Evolutionary conservation across 768 basidiomycete species (phyloP).

Genomic region (Coprinopsis sp.): DNA sequence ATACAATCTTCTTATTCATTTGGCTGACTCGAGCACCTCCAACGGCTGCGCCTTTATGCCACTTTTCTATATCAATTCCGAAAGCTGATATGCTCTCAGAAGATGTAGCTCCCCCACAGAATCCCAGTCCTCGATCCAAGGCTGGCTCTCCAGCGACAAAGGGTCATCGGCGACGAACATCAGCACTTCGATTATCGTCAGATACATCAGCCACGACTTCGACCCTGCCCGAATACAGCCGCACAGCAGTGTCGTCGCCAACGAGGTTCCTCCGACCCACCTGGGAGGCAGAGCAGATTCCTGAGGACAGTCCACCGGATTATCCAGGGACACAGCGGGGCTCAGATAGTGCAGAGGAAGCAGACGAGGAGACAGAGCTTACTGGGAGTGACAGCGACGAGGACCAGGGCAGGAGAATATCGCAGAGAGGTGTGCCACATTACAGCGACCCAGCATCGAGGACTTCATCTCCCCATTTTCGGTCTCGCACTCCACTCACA

Average conservation of each 20-base stretch:
- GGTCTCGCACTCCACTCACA: slow-evolving; percentile 20
- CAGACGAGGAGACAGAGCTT: slow-evolving; percentile 59
- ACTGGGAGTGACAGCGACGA: slow-evolving; percentile 36
- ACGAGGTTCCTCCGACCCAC: slow-evolving; percentile 4
- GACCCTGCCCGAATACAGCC: slow-evolving; percentile 61
- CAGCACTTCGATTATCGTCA: slow-evolving; percentile 12
- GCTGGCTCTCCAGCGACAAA: background rate
- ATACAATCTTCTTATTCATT: too few relatives aligned
- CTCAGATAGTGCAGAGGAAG: slow-evolving; percentile 72
- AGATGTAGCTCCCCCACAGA: background rate
- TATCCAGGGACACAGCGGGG: slow-evolving; percentile 29
- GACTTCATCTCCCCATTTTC: slow-evolving; percentile 18
- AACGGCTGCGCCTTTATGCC: background rate
- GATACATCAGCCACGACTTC: slow-evolving; percentile 56
- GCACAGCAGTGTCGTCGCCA: slow-evolving; percentile 8
- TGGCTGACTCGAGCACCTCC: background rate
- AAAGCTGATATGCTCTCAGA: slow-evolving; percentile 5
- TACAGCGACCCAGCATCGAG: slow-evolving; percentile 5
- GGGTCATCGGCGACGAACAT: background rate
- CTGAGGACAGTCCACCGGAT: slow-evolving; percentile 65
- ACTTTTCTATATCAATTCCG: background rate
- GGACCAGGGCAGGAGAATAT: slow-evolving; percentile 48
- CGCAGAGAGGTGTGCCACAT: slow-evolving; percentile 21
- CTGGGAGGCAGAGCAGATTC: slow-evolving; percentile 20
- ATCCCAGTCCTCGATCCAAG: background rate